A percentile compares a stretch with the other conserved stretches of the same genome.
Evolutionary conservation across 2,329 filamentous ascomycete genomes (phyloP).

Genomic region (Bipolaris gigantea): DNA sequence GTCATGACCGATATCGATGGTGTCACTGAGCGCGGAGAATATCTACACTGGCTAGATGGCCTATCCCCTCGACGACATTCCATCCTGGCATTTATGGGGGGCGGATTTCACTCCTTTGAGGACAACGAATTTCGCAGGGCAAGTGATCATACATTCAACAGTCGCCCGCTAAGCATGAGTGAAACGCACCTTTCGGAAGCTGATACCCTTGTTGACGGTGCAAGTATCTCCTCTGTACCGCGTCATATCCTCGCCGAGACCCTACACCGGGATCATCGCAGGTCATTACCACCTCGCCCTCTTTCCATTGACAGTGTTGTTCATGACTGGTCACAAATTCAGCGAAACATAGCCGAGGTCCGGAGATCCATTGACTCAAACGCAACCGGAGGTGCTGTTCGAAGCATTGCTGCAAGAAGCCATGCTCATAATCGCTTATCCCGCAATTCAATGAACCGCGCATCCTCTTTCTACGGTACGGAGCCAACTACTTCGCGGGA

Average conservation of each 20-base stretch:
- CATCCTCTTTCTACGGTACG: slow-evolving; percentile 1
- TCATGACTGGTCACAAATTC: slow-evolving; percentile 11
- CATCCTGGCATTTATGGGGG: slow-evolving; percentile 4
- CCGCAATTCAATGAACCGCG: neutral
- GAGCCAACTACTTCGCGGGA: neutral
- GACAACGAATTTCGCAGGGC: neutral
- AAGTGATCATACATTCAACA: neutral
- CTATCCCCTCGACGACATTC: slow-evolving; percentile 7
- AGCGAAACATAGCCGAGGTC: slow-evolving; percentile 4
- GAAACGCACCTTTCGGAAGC: slow-evolving; percentile 13
- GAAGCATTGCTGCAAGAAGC: slow-evolving; percentile 5
- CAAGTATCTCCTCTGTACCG: slow-evolving; percentile 4
- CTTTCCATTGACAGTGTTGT: slow-evolving; percentile 3
- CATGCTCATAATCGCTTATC: slow-evolving; percentile 8
- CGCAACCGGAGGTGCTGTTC: slow-evolving; percentile 3
- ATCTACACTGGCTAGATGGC: neutral
- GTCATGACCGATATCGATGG: slow-evolving; percentile 10
- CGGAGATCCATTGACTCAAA: slow-evolving; percentile 14
- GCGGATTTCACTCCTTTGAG: neutral
- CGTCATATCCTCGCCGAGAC: neutral
- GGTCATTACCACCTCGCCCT: slow-evolving; percentile 11
- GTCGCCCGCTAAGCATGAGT: slow-evolving; percentile 13
- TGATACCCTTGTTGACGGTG: slow-evolving; percentile 10
- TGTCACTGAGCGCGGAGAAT: neutral
- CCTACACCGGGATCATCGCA: slow-evolving; percentile 5